Evolutionary conservation across 345 rosid genomes (phyloP), one percentile per base, ranked within the genome.

Genomic region (Garcia nutans): DNA sequence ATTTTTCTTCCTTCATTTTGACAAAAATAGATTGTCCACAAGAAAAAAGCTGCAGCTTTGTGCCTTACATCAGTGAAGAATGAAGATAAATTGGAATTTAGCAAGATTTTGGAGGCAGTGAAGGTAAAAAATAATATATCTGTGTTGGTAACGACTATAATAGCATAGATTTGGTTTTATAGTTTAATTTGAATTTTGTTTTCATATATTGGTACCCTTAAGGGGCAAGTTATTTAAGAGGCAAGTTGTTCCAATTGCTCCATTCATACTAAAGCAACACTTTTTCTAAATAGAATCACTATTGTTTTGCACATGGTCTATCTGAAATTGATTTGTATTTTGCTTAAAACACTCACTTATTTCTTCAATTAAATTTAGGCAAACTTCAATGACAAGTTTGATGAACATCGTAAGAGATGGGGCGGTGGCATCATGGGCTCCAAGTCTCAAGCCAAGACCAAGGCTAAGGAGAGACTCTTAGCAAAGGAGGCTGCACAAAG

Each of bases 371-470:
- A 31, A 33, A 42, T 13, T 1, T 77, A 92, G 92, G 96, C 90
- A 42, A 89, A 88, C 84, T 90, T 90, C 60, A 87, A 87, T 13
- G 94, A 89, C 84, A 91, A 89, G 83, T 88, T 74, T 12, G 94
- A 89, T 0, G 92, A 88, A 81, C 75, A 85, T 74, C 77, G 92
- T 47, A 89, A 91, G 85, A 91, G 83, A 82, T 91, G 94, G 92
- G 94, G 94, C 19, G 92, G 97, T 16, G 92, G 97, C 0, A 85
- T 90, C 24, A 91, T 90, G 97, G 97, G 97, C 4, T 86, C 94
- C 28, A 91, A 91, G 79, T 89, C 97, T 0, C 92, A 89, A 82
- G 91, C 97, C 57, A 87, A 82, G 80, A 87, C 94, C 69, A 90
- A 88, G 78, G 94, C 97, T 24, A 87, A 81, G 62, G 90, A 92